Evolutionary conservation across 2,329 filamentous ascomycete species (phyloP).

Genomic region (Calonectria naviculata): DNA sequence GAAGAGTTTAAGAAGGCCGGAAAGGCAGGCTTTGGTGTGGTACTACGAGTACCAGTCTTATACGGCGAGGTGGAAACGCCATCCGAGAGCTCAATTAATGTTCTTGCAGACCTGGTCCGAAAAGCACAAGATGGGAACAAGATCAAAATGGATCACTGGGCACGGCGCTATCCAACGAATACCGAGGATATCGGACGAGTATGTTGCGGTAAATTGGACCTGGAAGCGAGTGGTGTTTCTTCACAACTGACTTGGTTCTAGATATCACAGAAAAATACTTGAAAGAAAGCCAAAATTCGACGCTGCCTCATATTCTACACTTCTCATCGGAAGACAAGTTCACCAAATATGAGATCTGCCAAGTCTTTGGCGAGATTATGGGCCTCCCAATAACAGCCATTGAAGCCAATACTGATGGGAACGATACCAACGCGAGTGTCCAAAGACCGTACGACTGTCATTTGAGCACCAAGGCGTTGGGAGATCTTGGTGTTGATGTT

Average conservation of each 20-base stretch:
- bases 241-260: conserved; percentile 37
- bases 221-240: background rate
- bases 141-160: conserved; percentile 88
- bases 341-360: conserved; percentile 92
- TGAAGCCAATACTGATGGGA: conserved; percentile 75
- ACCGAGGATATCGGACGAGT: conserved; percentile 90
- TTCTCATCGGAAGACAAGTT: conserved; percentile 88
- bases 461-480: conserved; percentile 79
- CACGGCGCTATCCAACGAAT: conserved; percentile 86
- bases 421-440: conserved; percentile 76
- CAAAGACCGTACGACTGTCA: conserved; percentile 91
- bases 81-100: conserved; percentile 85
- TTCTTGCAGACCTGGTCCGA: conserved; percentile 80
- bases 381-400: conserved; percentile 77
- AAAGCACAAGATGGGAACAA: conserved; percentile 73
- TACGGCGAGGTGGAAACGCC: conserved; percentile 81
- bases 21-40: conserved; percentile 68
- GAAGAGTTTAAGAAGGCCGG: conserved; percentile 63
- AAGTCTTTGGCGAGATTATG: conserved; percentile 82
- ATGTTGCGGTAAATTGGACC: conserved; percentile 66
- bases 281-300: conserved; percentile 55
- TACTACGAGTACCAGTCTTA: conserved; percentile 84
- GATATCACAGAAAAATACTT: conserved; percentile 80
- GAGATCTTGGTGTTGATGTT: conserved; percentile 80
- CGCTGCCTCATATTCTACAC: conserved; percentile 78